Evolutionary conservation across 2,329 filamentous ascomycete genomes (phyloP).

Genomic region (Fusarium sp.): DNA sequence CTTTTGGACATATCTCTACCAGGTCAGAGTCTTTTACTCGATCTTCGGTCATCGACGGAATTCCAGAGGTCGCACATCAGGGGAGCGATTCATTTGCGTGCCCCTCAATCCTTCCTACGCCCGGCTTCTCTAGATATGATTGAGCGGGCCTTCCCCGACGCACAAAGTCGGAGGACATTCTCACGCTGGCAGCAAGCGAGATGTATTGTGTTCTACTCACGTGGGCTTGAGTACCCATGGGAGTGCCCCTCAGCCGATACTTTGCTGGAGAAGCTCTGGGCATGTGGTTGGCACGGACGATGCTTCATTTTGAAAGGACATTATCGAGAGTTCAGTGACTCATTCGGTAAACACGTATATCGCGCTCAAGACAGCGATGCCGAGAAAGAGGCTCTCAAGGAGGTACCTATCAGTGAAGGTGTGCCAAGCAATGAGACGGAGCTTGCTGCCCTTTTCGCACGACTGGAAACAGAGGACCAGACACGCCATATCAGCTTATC

Average conservation of each 20-base stretch:
- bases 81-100: constrained; percentile 61
- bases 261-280: constrained; percentile 56
- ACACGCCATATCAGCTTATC: constrained; percentile 50
- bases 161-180: constrained; percentile 57
- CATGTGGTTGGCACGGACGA: constrained; percentile 59
- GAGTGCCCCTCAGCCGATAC: constrained; percentile 60
- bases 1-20: constrained; percentile 61
- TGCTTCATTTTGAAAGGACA: constrained; percentile 65
- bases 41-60: constrained; percentile 57
- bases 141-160: constrained; percentile 59
- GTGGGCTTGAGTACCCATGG: constrained; percentile 58
- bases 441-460: constrained; percentile 57
- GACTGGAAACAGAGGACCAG: constrained; percentile 55
- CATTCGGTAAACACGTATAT: constrained; percentile 61
- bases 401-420: constrained; percentile 25
- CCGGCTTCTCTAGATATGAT: constrained; percentile 60
- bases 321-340: constrained; percentile 63
- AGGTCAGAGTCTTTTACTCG: constrained; percentile 58
- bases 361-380: constrained; percentile 54
- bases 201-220: constrained; percentile 64
- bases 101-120: constrained; percentile 59
- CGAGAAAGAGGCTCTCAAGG: constrained; percentile 42
- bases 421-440: constrained; percentile 45
- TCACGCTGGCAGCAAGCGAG: constrained; percentile 56
- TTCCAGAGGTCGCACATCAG: constrained; percentile 63